Percentiles rank a stretch among this genome's conserved stretches.
These are phyloP conservation scores for Scheffersomyces lignosus DNA, from an alignment of 805 yeast genomes.

Conservation along the genomic window DNA sequence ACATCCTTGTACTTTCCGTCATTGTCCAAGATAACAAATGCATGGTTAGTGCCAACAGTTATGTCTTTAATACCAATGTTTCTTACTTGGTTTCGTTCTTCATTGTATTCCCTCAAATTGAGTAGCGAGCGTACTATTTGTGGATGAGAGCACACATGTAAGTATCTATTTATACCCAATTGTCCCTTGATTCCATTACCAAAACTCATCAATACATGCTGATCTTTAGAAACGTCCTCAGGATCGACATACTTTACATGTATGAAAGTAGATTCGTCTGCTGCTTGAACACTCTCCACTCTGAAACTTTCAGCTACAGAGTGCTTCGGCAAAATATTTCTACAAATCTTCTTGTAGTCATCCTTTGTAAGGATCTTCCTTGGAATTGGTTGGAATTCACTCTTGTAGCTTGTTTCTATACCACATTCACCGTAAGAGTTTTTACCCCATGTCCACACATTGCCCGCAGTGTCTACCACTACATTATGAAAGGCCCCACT, in stretches of 20 bases:
- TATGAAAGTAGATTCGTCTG: constrained; percentile 55
- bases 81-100: constrained; percentile 37
- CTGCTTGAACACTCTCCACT: constrained; percentile 61
- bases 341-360: constrained; percentile 14
- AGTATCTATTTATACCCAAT: constrained; percentile 73
- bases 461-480: constrained; percentile 65
- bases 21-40: constrained; percentile 57
- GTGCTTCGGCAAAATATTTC: constrained; percentile 33
- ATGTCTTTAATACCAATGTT: constrained; percentile 51
- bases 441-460: constrained; percentile 82
- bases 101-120: constrained; percentile 56
- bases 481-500: constrained; percentile 75
- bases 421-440: constrained; percentile 88
- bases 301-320: constrained; percentile 37
- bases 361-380: constrained; percentile 29
- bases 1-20: constrained; percentile 50
- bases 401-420: constrained; percentile 59
- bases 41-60: constrained; percentile 67
- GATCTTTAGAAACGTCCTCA: constrained; percentile 14
- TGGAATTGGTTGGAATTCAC: constrained; percentile 74
- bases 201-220: constrained; percentile 51
- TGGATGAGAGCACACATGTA: constrained; percentile 74
- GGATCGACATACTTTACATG: constrained; percentile 23
- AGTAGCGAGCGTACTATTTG: constrained; percentile 50
- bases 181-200: constrained; percentile 89